Base-by-base conservation (phyloP, 1,284 basidiomycete genomes). In the Fomitopsis pinicola region DNA sequence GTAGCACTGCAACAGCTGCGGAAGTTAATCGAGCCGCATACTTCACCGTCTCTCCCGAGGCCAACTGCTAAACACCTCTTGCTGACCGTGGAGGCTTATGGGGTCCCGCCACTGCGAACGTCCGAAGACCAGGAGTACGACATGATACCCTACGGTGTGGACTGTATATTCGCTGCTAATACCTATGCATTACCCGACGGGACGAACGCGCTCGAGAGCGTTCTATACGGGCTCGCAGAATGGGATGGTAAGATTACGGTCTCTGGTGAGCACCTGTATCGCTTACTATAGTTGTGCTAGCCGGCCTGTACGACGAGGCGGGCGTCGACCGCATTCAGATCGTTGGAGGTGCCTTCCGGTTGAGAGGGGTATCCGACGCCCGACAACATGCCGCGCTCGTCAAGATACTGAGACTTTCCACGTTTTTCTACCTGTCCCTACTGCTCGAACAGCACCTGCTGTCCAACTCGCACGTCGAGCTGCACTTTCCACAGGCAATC, bases 361-460 rank as follows among this genome's bases (percentile, higher is more conserved):
- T 89, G 61, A 77, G 75, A 61, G 83, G 81, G 5, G 66, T 80
- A 14, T 71, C 69, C 19, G 80, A 82, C 1, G 66, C 72, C 0
- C 55, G 69, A 4, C 79, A 84, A 60, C 78, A 86, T 64, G 65
- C 69, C 3, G 64, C 77, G 1, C 74, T 89, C 0, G 72, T 72
- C 57, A 78, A 77, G 45, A 72, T 82, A 12, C 79, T 89, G n/a
- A 79, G 82, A 36, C 64, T 87, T 7, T 69, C 81, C 1, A 72
- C 85, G n/a, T 88, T 83, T 68, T 69, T 80, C 15, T 82, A 86
- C 63, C 77, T 88, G 1, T 83, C 86, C 1, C 75, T 87, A 33
- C 64, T 86, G 4, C 80, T 89, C 22, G 87, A 89, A 66, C 85
- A 88, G 67, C 78, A 82, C 50, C 69, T 87, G 5, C 77, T 88